Percentiles rank a stretch among this genome's conserved stretches.
Evolutionary conservation across 2,329 filamentous ascomycete genomes (phyloP).

Genomic region (Penicillium griseofulvum): DNA sequence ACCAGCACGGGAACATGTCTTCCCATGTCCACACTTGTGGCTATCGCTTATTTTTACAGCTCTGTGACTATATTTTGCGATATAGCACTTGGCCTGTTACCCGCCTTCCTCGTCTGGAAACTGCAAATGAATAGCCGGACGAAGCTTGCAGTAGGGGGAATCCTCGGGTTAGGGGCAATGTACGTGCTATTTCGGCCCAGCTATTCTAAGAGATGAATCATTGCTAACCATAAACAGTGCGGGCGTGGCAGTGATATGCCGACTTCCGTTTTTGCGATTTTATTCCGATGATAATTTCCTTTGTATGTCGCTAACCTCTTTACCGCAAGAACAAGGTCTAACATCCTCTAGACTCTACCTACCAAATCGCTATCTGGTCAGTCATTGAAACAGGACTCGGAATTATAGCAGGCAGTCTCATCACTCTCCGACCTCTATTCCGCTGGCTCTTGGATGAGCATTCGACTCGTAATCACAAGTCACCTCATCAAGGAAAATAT

Average conservation of each 20-base stretch:
- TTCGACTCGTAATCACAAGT: neutral
- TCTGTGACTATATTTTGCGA: constrained; percentile 45
- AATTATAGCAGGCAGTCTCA: constrained; percentile 46
- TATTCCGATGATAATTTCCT: constrained; percentile 36
- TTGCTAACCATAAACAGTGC: constrained; percentile 14
- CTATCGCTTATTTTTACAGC: constrained; percentile 50
- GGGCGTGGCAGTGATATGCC: constrained; percentile 41
- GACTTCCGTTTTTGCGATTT: constrained; percentile 44
- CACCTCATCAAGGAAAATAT: neutral
- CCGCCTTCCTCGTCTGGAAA: constrained; percentile 52
- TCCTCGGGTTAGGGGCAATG: constrained; percentile 55
- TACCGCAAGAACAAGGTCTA: neutral
- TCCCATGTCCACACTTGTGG: constrained; percentile 47
- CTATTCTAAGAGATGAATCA: neutral
- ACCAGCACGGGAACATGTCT: constrained; percentile 41
- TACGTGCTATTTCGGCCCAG: constrained; percentile 8
- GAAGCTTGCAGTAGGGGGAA: constrained; percentile 50
- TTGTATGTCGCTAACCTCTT: constrained; percentile 18
- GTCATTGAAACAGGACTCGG: constrained; percentile 30
- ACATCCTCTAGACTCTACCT: constrained; percentile 34
- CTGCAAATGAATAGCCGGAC: constrained; percentile 52
- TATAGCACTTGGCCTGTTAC: constrained; percentile 49
- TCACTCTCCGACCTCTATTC: constrained; percentile 47
- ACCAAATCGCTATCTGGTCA: constrained; percentile 42
- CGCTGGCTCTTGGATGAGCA: constrained; percentile 20